A percentile compares a stretch with the other conserved stretches of the same genome.
Conservation (phyloP, 495 filamentous ascomycete genomes). For the Lophiotrema nucula region DNA sequence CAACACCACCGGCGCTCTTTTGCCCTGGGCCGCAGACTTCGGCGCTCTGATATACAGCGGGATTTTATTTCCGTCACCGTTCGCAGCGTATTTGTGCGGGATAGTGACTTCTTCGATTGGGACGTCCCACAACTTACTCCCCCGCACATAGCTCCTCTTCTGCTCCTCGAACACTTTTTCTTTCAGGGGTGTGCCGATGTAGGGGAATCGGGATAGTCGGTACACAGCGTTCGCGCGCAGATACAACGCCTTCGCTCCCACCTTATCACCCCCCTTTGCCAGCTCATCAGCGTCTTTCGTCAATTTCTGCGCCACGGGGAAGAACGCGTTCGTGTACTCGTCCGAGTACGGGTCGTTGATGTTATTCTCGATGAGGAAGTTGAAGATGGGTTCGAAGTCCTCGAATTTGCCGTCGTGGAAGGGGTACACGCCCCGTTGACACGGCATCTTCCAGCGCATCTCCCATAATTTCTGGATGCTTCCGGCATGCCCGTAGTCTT, state of each 20-base stretch:
- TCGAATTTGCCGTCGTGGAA: slow-evolving; percentile 71
- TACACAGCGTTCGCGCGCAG: slow-evolving; percentile 68
- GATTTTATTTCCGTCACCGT: slow-evolving; percentile 53
- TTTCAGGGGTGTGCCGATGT: slow-evolving; percentile 55
- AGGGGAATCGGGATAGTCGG: slow-evolving; percentile 72
- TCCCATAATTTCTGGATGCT: slow-evolving; percentile 72
- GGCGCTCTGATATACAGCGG: slow-evolving; percentile 65
- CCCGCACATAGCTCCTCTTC: slow-evolving; percentile 63
- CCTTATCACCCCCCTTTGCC: slow-evolving; percentile 22
- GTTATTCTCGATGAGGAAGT: slow-evolving; percentile 55
- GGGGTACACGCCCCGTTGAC: slow-evolving; percentile 37
- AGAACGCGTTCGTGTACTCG: slow-evolving; percentile 63
- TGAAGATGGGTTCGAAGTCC: slow-evolving; percentile 65
- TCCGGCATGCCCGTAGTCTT: slow-evolving; percentile 54
- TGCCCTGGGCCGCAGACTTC: slow-evolving; percentile 35
- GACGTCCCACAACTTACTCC: slow-evolving; percentile 53
- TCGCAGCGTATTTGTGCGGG: slow-evolving; percentile 50
- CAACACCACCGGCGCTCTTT: slow-evolving; percentile 58
- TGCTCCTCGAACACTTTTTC: slow-evolving; percentile 63
- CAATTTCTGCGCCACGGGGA: slow-evolving; percentile 54
- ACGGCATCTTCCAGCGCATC: slow-evolving; percentile 68
- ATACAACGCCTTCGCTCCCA: slow-evolving; percentile 58
- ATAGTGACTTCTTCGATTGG: slow-evolving; percentile 58
- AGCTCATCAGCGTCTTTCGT: slow-evolving; percentile 49
- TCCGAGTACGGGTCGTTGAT: slow-evolving; percentile 63